These are phyloP conservation scores for Magnolia kwangsiensis DNA, from an alignment of 164 flowering plant genomes.

Conservation along the genomic window DNA sequence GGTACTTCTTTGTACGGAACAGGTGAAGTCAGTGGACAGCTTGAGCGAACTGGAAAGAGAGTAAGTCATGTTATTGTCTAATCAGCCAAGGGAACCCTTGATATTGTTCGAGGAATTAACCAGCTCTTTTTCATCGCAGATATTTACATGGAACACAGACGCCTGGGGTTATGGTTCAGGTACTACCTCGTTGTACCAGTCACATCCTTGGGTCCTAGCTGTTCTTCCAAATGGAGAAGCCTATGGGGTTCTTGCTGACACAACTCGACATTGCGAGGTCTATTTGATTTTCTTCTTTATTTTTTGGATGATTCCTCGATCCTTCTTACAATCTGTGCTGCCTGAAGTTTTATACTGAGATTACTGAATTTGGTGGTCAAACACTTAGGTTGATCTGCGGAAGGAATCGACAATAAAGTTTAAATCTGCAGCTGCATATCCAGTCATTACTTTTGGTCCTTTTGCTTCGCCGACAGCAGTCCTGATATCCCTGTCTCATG, in stretches of 20 bases:
- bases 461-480: constrained; percentile 72
- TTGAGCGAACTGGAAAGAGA: constrained; percentile 89
- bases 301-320: not conserved
- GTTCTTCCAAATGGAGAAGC: constrained; percentile 87
- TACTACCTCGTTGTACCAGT: constrained; percentile 88
- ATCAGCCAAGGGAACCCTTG: not conserved
- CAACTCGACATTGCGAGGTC: constrained; percentile 88
- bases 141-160: constrained; percentile 89
- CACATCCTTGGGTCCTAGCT: constrained; percentile 96
- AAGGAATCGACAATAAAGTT: constrained; percentile 57
- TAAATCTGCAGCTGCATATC: constrained; percentile 58
- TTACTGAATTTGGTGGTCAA: not conserved
- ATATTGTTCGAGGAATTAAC: constrained; percentile 1
- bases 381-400: constrained; percentile 72
- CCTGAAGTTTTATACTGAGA: not conserved
- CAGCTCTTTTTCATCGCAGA: constrained; percentile 28
- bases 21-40: constrained; percentile 89
- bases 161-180: constrained; percentile 85
- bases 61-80: constrained; percentile 31
- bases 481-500: constrained; percentile 63
- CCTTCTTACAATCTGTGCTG: not conserved
- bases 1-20: constrained; percentile 90
- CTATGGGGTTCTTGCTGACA: constrained; percentile 87
- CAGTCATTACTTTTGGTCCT: constrained; percentile 90
- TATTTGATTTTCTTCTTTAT: constrained; percentile 9